phyloP scores from a whole-genome alignment of 2,329 filamentous ascomycete genomes.

The Fusarium nisikadoi region DNA sequence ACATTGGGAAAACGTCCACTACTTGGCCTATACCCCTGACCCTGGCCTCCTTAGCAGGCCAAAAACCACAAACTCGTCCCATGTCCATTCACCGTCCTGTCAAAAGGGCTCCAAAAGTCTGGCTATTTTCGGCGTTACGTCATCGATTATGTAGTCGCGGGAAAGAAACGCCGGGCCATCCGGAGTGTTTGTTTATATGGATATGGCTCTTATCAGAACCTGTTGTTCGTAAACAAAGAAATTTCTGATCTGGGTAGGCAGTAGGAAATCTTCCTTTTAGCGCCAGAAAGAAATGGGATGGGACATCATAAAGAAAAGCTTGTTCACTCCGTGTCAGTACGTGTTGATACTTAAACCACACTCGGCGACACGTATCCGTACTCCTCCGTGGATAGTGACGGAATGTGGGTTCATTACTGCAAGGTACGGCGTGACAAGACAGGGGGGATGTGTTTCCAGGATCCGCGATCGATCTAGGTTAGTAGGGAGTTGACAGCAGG shows the following conservation, averaged over 20 bases:
- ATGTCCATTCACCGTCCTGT: conserved; percentile 30
- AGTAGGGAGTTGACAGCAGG: neutral
- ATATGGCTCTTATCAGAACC: neutral
- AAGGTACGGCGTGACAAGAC: conserved; percentile 31
- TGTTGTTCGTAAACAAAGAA: neutral
- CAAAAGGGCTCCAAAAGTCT: conserved; percentile 12
- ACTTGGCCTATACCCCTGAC: conserved; percentile 29
- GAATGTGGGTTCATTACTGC: conserved; percentile 36
- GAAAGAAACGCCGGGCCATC: conserved; percentile 31
- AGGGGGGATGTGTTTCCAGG: conserved; percentile 21
- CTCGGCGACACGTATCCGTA: conserved; percentile 23
- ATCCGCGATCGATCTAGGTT: conserved; percentile 37
- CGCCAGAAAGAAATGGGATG: neutral
- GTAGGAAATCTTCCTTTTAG: neutral
- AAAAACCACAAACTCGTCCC: conserved; percentile 33
- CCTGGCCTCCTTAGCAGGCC: conserved; percentile 17
- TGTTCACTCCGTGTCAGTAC: conserved; percentile 15
- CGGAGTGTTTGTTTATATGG: conserved; percentile 2
- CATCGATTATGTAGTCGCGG: conserved; percentile 27
- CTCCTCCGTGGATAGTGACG: conserved; percentile 21
- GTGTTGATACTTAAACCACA: conserved; percentile 4
- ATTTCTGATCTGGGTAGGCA: neutral
- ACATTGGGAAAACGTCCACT: conserved; percentile 21
- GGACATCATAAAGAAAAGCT: conserved; percentile 12
- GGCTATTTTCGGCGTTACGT: conserved; percentile 28